Evolutionary conservation across 441 rosid genomes (phyloP).

Genomic region (Pelargonium myrrhifolium): DNA sequence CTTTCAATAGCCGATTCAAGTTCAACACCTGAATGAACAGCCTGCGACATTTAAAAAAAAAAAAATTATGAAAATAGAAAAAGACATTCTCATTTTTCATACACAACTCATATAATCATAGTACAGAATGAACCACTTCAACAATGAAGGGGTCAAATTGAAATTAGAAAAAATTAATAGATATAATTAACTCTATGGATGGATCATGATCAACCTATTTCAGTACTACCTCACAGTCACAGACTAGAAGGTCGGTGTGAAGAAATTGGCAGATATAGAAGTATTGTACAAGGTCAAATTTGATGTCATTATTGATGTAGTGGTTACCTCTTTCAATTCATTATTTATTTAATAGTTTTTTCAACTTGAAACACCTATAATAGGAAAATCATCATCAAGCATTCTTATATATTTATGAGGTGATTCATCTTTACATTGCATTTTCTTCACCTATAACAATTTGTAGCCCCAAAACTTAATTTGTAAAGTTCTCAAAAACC

Average conservation of each 20-base stretch:
- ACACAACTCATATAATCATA: slow-evolving; percentile 7
- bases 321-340: neutral
- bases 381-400: neutral
- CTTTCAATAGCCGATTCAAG: slow-evolving; percentile 52
- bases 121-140: neutral
- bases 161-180: slow-evolving; percentile 2
- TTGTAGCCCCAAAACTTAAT: neutral
- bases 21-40: slow-evolving; percentile 69
- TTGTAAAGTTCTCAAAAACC: neutral
- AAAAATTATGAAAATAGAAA: neutral
- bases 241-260: neutral
- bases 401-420: neutral
- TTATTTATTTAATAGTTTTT: neutral
- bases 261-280: neutral
- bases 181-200: neutral
- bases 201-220: neutral
- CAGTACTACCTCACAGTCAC: neutral
- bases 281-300: neutral
- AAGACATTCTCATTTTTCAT: neutral
- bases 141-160: neutral
- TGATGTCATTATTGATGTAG: slow-evolving; percentile 2
- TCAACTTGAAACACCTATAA: neutral
- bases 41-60: slow-evolving; percentile 27
- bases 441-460: neutral
- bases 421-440: neutral